Evolutionary conservation across 140 eudicot species (phyloP).

Genomic region (Artemisia princeps): DNA sequence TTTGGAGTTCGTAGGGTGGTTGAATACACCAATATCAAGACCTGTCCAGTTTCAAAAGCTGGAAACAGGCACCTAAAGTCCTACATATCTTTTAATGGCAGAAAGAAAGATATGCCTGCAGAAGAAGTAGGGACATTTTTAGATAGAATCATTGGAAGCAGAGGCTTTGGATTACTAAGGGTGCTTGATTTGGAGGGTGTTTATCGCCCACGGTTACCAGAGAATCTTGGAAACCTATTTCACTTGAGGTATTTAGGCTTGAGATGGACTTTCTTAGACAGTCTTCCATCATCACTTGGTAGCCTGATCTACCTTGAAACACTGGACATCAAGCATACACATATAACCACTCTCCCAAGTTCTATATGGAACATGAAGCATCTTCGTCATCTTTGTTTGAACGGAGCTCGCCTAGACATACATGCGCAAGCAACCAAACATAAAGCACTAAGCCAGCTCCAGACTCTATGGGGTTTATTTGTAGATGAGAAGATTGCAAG

Average conservation of each 20-base stretch:
- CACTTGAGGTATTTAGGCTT: conserved; percentile 27
- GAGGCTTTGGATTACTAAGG: conserved; percentile 43
- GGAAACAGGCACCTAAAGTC: conserved; percentile 30
- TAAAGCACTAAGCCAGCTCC: conserved; percentile 31
- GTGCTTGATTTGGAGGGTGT: conserved; percentile 62
- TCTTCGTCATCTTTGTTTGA: conserved; percentile 45
- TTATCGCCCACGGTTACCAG: conserved; percentile 45
- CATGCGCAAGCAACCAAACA: conserved; percentile 18
- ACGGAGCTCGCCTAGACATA: conserved; percentile 30
- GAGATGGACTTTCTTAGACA: conserved; percentile 44
- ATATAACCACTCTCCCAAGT: conserved; percentile 40
- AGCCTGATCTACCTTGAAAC: conserved; percentile 42
- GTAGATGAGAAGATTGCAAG: conserved; percentile 34
- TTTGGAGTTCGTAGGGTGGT: conserved; percentile 36
- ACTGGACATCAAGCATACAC: conserved; percentile 46
- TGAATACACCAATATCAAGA: conserved; percentile 33
- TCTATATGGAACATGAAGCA: conserved; percentile 47
- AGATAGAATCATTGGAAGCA: conserved; percentile 25
- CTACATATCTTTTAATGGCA: conserved; percentile 41
- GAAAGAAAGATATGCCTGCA: conserved; percentile 47
- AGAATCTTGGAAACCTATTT: conserved; percentile 35
- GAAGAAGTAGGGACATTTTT: conserved; percentile 44
- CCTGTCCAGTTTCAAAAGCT: conserved; percentile 17
- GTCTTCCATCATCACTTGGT: conserved; percentile 46
- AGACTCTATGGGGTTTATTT: conserved; percentile 44